A percentile compares a stretch with the other conserved stretches of the same genome.
Evolutionary conservation across 805 yeast genomes (phyloP).

Genomic region (Starmerella potacharoeniae): DNA sequence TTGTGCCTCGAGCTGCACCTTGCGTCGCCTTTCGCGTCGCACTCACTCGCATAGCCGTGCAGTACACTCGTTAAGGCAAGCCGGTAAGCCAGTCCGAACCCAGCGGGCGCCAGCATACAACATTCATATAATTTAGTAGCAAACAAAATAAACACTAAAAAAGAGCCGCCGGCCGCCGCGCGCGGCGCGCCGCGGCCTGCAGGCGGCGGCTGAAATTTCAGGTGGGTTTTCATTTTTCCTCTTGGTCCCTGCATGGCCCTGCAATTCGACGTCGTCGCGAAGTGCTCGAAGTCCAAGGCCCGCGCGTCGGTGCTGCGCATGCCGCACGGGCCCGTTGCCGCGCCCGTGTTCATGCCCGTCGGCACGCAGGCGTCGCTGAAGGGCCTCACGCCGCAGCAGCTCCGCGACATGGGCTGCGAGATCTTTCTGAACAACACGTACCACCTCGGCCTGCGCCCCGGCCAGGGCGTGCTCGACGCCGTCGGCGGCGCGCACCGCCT

Average conservation of each 20-base stretch:
- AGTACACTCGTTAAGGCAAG: too few species aligned
- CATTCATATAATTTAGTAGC: too few species aligned
- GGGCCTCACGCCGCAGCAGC: slow-evolving; percentile 36
- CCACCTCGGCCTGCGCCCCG: slow-evolving; percentile 36
- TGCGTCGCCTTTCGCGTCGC: too few species aligned
- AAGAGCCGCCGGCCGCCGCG: too few species aligned
- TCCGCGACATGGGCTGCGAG: slow-evolving; percentile 32
- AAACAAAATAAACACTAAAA: too few species aligned
- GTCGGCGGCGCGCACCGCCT: slow-evolving; percentile 37
- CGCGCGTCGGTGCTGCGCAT: slow-evolving; percentile 34
- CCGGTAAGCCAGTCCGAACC: too few species aligned
- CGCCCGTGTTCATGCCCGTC: slow-evolving; percentile 40
- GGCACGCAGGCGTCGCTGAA: slow-evolving; percentile 39
- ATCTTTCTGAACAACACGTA: slow-evolving; percentile 37
- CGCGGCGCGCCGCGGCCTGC: too few species aligned
- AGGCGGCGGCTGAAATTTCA: too few species aligned
- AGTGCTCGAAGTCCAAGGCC: slow-evolving; percentile 35
- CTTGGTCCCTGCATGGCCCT: slow-evolving; percentile 24
- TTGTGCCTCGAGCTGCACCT: too few species aligned
- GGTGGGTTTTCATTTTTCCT: background rate
- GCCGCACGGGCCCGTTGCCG: slow-evolving; percentile 35
- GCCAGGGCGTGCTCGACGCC: slow-evolving; percentile 32
- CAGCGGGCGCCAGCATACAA: too few species aligned
- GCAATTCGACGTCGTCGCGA: slow-evolving; percentile 33
- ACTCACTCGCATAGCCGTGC: too few species aligned